These are phyloP conservation scores for Capsicum pubescens DNA, from an alignment of 257 asterid genomes.

Conservation along the genomic window DNA sequence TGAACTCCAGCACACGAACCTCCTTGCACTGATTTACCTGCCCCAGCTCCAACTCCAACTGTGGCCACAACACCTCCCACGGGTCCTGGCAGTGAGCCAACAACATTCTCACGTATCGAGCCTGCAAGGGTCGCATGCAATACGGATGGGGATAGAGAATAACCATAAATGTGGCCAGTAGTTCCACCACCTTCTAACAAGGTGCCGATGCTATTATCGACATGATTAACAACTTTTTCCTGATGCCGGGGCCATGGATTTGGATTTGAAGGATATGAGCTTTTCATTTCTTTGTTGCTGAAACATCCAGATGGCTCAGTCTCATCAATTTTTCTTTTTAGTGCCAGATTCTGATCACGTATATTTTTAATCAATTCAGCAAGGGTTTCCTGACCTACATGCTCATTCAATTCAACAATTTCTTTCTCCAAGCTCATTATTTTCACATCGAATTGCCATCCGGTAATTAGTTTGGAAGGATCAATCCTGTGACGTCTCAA, in stretches of 20 bases:
- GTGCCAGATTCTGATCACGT: conserved; percentile 42
- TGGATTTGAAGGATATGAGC: conserved; percentile 41
- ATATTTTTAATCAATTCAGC: conserved; percentile 27
- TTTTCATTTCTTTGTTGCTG: conserved; percentile 57
- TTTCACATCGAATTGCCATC: conserved; percentile 69
- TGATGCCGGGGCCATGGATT: conserved; percentile 43
- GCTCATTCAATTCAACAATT: conserved; percentile 34
- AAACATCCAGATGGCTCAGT: conserved; percentile 35
- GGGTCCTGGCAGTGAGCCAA: neutral
- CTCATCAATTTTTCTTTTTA: conserved; percentile 65
- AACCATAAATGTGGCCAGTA: conserved; percentile 35
- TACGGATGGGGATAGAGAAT: neutral
- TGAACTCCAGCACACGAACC: conserved; percentile 44
- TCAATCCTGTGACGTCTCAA: conserved; percentile 69
- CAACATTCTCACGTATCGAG: neutral
- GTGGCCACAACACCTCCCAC: conserved; percentile 31
- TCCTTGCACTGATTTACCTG: conserved; percentile 37
- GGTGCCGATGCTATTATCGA: neutral
- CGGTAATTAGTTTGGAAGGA: conserved; percentile 58
- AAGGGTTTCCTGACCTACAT: conserved; percentile 38
- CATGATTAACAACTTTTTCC: conserved; percentile 34
- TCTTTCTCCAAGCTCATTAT: conserved; percentile 62
- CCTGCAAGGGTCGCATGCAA: neutral
- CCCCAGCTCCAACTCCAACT: conserved; percentile 41
- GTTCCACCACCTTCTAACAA: conserved; percentile 23